Evolutionary conservation across 2,329 filamentous ascomycete species (phyloP), one percentile per base, ranked within the genome.

Genomic region (Alternaria sp.): DNA sequence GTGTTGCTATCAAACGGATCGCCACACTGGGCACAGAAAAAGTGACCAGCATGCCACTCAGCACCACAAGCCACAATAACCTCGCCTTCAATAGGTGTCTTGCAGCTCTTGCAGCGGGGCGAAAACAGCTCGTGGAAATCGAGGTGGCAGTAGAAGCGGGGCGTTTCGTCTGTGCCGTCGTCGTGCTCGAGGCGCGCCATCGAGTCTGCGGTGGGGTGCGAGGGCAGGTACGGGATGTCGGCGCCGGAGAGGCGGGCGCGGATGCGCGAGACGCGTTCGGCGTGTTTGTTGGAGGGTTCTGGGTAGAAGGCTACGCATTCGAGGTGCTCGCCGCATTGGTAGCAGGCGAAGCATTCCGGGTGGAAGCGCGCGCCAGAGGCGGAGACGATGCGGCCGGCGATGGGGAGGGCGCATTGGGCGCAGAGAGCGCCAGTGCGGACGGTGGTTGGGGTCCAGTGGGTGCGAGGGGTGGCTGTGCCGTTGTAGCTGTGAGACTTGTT

Each of bases 1-100:
- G 85, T 90, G 4, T 77, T 79, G 0, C 83, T 80, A 66, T 86
- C 85, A 69, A 90, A 90, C 1, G 88, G 88, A 82, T 99, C 95
- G 70, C 96, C 96, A 78, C 96, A 99, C 84, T 99, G 93, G 45
- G 96, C 96, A 77, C 96, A 99, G 86, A 99, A 99, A 83, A 99
- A 99, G 82, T 99, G 96, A 0, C 96, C 96, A 57, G 92, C 92
- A 79, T 99, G 96, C 92, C 93, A 99, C 81, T 97, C 93, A n/a
- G 90, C 88, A 1, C 96, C 96, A 60, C 97, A 93, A 1, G 96
- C 96, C 13, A 97, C 90, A 30, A 97, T 90, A 70, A 98, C 93
- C 81, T 98, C 94, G 45, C 94, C 94, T 70, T 98, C 90, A 74
- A 99, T 99, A 4, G 96, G 95, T 8, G 96, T 99, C 79, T 91